These are phyloP conservation scores for Ganoderma lucidum DNA, from an alignment of 1,284 basidiomycete genomes.

Conservation along the genomic window DNA sequence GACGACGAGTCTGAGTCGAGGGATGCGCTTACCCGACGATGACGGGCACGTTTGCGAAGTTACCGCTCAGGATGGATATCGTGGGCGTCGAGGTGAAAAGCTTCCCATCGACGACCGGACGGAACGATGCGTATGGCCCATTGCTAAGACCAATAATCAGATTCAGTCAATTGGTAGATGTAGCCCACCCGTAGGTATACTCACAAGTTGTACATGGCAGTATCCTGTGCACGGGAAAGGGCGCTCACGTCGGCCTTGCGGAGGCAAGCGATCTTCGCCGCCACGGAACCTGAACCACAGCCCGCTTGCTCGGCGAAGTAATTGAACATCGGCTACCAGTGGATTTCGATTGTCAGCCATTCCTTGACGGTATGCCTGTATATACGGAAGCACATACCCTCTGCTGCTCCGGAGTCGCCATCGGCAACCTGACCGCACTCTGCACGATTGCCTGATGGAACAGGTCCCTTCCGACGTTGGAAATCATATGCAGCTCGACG, in stretches of 20 bases:
- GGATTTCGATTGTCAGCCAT: background rate
- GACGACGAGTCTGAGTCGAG: background rate
- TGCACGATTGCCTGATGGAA: slow-evolving; percentile 66
- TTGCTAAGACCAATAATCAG: slow-evolving; percentile 34
- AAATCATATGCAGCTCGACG: slow-evolving; percentile 62
- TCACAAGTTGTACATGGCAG: slow-evolving; percentile 43
- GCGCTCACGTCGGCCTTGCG: slow-evolving; percentile 57
- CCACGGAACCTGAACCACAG: slow-evolving; percentile 49
- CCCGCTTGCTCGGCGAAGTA: slow-evolving; percentile 57
- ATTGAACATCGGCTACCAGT: slow-evolving; percentile 55
- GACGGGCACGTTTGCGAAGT: slow-evolving; percentile 58
- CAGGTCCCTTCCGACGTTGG: slow-evolving; percentile 48
- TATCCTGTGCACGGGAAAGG: slow-evolving; percentile 62
- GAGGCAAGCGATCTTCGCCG: slow-evolving; percentile 53
- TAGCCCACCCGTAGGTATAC: slow-evolving; percentile 7
- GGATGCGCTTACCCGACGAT: slow-evolving; percentile 58
- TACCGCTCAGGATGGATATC: slow-evolving; percentile 49
- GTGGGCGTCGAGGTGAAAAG: slow-evolving; percentile 58
- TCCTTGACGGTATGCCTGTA: background rate
- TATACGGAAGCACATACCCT: slow-evolving; percentile 43
- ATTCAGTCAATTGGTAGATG: slow-evolving; percentile 9
- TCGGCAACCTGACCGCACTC: slow-evolving; percentile 60
- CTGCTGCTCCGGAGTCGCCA: slow-evolving; percentile 58
- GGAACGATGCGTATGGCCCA: slow-evolving; percentile 49
- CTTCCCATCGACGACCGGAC: slow-evolving; percentile 56